Conservation (phyloP, 192 early-diverging fungal genomes). For the Gryganskiella cystojenkinii region DNA sequence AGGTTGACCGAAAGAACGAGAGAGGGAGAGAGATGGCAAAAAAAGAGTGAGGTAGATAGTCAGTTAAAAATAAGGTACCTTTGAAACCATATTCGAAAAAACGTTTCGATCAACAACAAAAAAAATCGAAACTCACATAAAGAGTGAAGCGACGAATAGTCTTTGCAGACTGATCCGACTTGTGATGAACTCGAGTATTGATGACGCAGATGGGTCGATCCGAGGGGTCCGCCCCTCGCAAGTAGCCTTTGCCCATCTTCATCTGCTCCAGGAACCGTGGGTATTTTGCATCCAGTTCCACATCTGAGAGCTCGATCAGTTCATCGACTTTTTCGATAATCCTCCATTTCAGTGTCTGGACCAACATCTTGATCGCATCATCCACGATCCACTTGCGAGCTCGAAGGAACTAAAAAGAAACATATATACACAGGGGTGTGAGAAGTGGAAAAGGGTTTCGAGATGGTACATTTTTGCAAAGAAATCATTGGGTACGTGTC, state of each 20-base stretch:
- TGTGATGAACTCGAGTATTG: constrained; percentile 63
- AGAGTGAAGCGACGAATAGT: constrained; percentile 74
- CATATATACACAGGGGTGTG: not conserved
- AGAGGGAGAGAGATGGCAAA: no score
- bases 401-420: constrained; percentile 69
- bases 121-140: constrained; percentile 74
- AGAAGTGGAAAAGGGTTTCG: no score
- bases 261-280: constrained; percentile 57
- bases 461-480: no score
- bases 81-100: not conserved
- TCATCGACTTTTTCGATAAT: constrained; percentile 65
- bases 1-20: no score
- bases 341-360: constrained; percentile 82
- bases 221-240: constrained; percentile 61
- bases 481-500: no score
- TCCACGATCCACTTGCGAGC: constrained; percentile 92
- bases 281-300: constrained; percentile 53
- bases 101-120: no score
- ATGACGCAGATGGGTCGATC: constrained; percentile 60
- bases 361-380: constrained; percentile 78
- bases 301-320: constrained; percentile 59
- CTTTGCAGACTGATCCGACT: constrained; percentile 69
- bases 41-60: not conserved
- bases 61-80: not conserved
- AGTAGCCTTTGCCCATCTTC: constrained; percentile 57